These are phyloP conservation scores for Candida hispaniensis DNA, from an alignment of 805 yeast genomes.

Conservation along the genomic window DNA sequence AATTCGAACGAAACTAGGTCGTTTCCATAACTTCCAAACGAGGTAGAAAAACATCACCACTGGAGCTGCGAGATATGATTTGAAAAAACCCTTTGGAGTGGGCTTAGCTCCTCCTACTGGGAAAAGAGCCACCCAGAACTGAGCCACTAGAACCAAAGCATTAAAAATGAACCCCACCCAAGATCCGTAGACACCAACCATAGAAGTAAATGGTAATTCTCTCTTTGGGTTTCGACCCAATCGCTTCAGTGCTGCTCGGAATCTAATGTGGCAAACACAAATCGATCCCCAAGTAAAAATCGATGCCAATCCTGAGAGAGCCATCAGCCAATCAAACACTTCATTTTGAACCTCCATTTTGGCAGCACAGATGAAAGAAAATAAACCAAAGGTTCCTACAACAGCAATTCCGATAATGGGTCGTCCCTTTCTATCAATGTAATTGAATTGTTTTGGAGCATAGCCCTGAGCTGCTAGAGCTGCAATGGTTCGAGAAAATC, in stretches of 20 bases:
- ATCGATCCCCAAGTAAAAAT: conserved; percentile 68
- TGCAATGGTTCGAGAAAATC: conserved; percentile 57
- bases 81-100: conserved; percentile 35
- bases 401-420: conserved; percentile 56
- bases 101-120: conserved; percentile 42
- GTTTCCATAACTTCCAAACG: conserved; percentile 39
- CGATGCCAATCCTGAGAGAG: conserved; percentile 60
- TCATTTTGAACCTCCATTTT: conserved; percentile 29
- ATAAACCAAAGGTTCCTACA: conserved; percentile 40
- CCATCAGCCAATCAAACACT: conserved; percentile 60
- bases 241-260: conserved; percentile 44
- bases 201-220: conserved; percentile 56
- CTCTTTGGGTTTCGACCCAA: conserved; percentile 49
- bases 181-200: conserved; percentile 55
- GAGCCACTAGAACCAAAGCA: conserved; percentile 48
- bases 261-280: conserved; percentile 53
- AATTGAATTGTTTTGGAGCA: conserved; percentile 51
- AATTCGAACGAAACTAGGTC: conserved; percentile 36
- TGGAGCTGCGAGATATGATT: conserved; percentile 39
- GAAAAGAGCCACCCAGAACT: conserved; percentile 67
- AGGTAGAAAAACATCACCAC: conserved; percentile 35
- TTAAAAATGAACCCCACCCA: conserved; percentile 47
- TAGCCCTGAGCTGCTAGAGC: conserved; percentile 56
- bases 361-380: conserved; percentile 56
- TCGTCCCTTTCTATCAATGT: conserved; percentile 68